Percentiles rank a stretch among this genome's conserved stretches.
phyloP scores from a whole-genome alignment of 305 asterid species.

The Coffea humblotiana region DNA sequence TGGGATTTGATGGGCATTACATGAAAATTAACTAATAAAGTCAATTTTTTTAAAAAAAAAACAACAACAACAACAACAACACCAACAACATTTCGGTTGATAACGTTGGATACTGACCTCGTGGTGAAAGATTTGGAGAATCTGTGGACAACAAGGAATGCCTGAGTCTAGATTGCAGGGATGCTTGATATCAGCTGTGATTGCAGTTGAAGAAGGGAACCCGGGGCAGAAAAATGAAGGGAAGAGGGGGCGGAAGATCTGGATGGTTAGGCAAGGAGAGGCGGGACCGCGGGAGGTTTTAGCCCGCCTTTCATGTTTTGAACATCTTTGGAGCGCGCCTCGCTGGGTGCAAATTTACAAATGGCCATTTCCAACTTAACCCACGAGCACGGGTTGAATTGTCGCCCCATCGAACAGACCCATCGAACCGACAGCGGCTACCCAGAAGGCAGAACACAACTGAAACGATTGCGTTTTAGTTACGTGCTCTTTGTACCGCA shows the following conservation, averaged over 20 bases:
- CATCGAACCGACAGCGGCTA: too few species aligned
- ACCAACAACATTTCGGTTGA: too few species aligned
- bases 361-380: too few species aligned
- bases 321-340: neutral
- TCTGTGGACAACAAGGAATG: neutral
- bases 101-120: neutral
- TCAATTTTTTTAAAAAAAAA: too few species aligned
- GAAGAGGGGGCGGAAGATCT: neutral
- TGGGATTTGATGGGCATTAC: neutral
- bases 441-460: too few species aligned
- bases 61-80: too few species aligned
- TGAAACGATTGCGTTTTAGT: too few species aligned
- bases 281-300: neutral
- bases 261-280: neutral
- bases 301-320: neutral
- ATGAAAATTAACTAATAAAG: neutral
- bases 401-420: too few species aligned
- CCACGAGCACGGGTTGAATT: too few species aligned
- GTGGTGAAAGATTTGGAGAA: neutral
- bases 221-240: neutral
- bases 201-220: neutral
- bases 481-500: too few species aligned
- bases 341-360: too few species aligned
- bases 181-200: neutral
- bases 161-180: too few species aligned